Base-by-base conservation (phyloP, 306 rosid species). In the Pachyrhizus erosus region DNA sequence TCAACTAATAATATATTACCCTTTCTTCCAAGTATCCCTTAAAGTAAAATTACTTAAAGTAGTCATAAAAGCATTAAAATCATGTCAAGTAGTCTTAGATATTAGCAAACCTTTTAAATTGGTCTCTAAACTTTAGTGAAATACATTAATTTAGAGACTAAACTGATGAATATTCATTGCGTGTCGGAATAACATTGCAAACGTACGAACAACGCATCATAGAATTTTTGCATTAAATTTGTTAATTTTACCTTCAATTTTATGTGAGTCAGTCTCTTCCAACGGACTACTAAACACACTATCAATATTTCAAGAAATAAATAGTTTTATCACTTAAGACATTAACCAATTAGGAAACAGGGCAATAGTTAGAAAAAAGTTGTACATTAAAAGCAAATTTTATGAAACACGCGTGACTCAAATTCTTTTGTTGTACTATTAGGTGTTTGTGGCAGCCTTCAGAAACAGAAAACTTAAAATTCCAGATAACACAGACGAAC, bases 401-500 rank as follows among this genome's bases (percentile, higher is more conserved):
- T 31, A 10, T 20, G 6, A 52, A 40, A 49, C 37, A 24, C 4
- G 67, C 62, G 9, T 34, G 46, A 83, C 23, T 79, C 20, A 13
- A 23, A 21, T 64, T 65, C 33, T 31, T 61, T n/a, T 73, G 23
- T 77, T 77, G 73, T 67, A 73, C 54, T 51, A 43, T 58, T 67
- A 94, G 97, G 97, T 94, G 27, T 43, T 88, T 68, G 92, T 88
- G 55, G 94, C 70, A 39, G 82, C 94, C 34, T 81, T 84, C 52
- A 82, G 65, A 64, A 94, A 94, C 78, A 82, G 94, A 61, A 88
- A 89, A 54, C 87, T 91, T 66, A 76, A 48, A 11, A 79, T 91
- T 80, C 94, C 97, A 27, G 83, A 88, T 65, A 87, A 80, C 51
- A 79, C 60, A 31, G 90, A 67, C n/a, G 87, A 88, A 39, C 79